Base-by-base conservation (phyloP, 306 rosid genomes). In the Quercus robur region DNA sequence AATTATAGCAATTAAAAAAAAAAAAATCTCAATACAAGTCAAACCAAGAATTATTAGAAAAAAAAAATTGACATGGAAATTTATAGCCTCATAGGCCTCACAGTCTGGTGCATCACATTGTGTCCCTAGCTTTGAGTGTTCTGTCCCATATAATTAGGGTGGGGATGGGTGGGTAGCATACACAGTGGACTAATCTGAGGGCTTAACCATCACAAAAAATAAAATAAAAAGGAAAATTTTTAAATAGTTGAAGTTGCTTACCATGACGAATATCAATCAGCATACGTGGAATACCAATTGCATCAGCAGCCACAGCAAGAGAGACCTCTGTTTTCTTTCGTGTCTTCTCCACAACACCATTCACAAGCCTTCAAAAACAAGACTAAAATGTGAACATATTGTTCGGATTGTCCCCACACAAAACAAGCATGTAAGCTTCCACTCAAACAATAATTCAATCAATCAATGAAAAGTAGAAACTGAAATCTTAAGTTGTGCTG, bases 231-330 rank as follows among this genome's bases (percentile, higher is more conserved):
- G 41, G 3, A 15, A 70, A 21, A 10, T 57, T 8, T 57, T 8
- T 57, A 19, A 23, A 57, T 3, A 12, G 52, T 41, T n/a, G 64
- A 72, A 52, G 51, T 64, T 64, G 38, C 85, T 84, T 75, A 96
- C 99, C 99, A 56, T 93, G 99, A 38, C 98, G 97, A 85, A 93
- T 72, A 88, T 96, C 99, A 81, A 96, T 87, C 79, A 96, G 84
- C 82, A 79, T 81, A 58, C 97, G 93, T 13, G 99, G 99, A 70
- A 96, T 83, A 73, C 94, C 92, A 78, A 93, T 91, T 44, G 89
- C 93, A 54, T 84, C 93, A 69, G 97, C 93, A 31, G 93, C 97
- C 80, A 38, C 93, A 23, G 90, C 94, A 63, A 96, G 91, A 31
- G 99, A 91, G n/a, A 61, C 71, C 88, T 82, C 84, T 46, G 81